phyloP scores from a whole-genome alignment of 2,329 filamentous ascomycete species.

The Calonectria pteridis region DNA sequence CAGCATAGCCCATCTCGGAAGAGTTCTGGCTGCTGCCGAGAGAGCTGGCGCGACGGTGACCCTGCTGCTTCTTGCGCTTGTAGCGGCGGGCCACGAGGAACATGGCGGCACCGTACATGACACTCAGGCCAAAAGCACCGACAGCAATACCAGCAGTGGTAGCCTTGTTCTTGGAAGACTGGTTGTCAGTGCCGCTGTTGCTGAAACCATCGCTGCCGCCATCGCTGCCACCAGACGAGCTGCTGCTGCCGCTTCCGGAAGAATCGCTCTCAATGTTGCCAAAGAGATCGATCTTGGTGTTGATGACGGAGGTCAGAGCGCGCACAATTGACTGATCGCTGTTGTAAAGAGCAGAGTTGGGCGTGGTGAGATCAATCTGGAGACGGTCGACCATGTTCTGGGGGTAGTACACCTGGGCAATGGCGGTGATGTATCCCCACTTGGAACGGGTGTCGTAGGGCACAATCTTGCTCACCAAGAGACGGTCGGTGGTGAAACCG shows the following conservation, averaged over 20 bases:
- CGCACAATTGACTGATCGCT: conserved; percentile 74
- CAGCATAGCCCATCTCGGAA: conserved; percentile 66
- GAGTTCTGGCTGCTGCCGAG: conserved; percentile 64
- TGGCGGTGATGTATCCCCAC: conserved; percentile 85
- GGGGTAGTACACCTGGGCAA: conserved; percentile 78
- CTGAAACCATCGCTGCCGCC: conserved; percentile 58
- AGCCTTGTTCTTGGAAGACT: conserved; percentile 70
- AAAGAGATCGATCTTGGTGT: conserved; percentile 74
- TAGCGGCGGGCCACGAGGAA: conserved; percentile 92
- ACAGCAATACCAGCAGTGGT: conserved; percentile 79
- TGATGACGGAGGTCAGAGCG: conserved; percentile 84
- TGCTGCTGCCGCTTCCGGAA: conserved; percentile 40
- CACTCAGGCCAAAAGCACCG: conserved; percentile 82
- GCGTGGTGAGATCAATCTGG: conserved; percentile 75
- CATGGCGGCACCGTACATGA: conserved; percentile 94
- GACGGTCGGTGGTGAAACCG: conserved; percentile 67
- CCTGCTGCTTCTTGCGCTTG: conserved; percentile 84
- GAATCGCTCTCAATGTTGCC: conserved; percentile 54
- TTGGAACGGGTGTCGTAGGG: conserved; percentile 79
- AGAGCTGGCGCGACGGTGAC: conserved; percentile 83
- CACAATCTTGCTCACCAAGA: conserved; percentile 78
- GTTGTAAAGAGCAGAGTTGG: conserved; percentile 81
- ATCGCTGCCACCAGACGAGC: conserved; percentile 51
- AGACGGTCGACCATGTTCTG: conserved; percentile 76
- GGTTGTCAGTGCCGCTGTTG: conserved; percentile 57